Conservation (phyloP, 768 basidiomycete genomes). For the Hirschioporus abietinus region DNA sequence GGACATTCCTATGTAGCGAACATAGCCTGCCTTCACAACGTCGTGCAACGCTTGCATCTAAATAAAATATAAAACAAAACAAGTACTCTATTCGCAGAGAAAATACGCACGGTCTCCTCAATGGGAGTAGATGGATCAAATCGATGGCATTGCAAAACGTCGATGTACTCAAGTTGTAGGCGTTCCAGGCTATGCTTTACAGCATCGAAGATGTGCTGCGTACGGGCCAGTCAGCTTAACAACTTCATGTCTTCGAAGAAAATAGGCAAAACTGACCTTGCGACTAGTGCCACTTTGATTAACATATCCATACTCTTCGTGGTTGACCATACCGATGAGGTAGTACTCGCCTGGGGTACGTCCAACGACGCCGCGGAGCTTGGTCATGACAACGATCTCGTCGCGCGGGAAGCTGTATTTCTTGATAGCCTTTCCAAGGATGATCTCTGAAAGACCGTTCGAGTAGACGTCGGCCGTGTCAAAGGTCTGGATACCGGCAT, state of each 20-base stretch:
- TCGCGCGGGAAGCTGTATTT: slow-evolving; percentile 39
- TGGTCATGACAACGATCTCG: slow-evolving; percentile 47
- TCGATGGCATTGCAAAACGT: slow-evolving; percentile 55
- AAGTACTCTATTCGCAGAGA: not conserved
- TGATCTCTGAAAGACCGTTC: slow-evolving; percentile 34
- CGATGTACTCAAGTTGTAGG: slow-evolving; percentile 49
- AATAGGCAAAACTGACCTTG: slow-evolving; percentile 28
- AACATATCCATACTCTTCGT: slow-evolving; percentile 38
- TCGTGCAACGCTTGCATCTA: slow-evolving; percentile 68
- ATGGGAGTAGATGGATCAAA: slow-evolving; percentile 56
- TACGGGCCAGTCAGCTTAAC: slow-evolving; percentile 16
- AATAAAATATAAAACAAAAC: slow-evolving; percentile 3
- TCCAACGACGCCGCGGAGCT: slow-evolving; percentile 24
- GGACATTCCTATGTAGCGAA: slow-evolving; percentile 55
- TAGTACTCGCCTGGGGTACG: slow-evolving; percentile 13
- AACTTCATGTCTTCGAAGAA: not conserved
- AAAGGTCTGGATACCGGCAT: slow-evolving; percentile 60
- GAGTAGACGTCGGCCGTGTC: slow-evolving; percentile 52
- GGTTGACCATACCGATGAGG: slow-evolving; percentile 9
- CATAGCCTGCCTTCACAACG: slow-evolving; percentile 60
- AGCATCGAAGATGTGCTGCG: slow-evolving; percentile 52
- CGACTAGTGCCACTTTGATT: slow-evolving; percentile 47
- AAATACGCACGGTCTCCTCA: slow-evolving; percentile 39
- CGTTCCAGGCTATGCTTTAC: slow-evolving; percentile 38
- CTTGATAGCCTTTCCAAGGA: slow-evolving; percentile 43